Conservation (phyloP, 768 basidiomycete genomes). For the Tricholomella constricta region DNA sequence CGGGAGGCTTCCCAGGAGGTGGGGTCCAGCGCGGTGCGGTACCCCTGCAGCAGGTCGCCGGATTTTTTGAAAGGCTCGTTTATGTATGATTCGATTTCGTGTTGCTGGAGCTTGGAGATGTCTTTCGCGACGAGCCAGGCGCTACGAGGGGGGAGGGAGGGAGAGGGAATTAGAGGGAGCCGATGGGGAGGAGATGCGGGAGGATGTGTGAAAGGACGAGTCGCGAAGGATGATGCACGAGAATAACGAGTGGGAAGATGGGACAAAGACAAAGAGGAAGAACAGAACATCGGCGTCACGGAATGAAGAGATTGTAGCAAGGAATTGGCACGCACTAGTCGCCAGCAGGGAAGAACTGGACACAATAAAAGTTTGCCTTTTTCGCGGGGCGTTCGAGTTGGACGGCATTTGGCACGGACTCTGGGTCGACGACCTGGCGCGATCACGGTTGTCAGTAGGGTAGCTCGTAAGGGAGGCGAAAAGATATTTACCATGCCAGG, state of each 20-base stretch:
- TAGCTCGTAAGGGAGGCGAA: neutral
- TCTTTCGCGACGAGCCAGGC: conserved; percentile 85
- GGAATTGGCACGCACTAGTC: conserved; percentile 74
- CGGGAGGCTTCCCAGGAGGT: conserved; percentile 51
- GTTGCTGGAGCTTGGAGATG: conserved; percentile 71
- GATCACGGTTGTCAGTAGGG: neutral
- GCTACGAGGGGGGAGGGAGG: conserved; percentile 39
- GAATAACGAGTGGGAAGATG: neutral
- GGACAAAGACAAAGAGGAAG: neutral
- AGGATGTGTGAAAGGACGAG: neutral
- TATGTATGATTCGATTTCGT: conserved; percentile 86
- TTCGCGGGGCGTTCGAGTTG: conserved; percentile 73
- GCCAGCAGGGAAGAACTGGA: conserved; percentile 89
- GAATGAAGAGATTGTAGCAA: neutral
- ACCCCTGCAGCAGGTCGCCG: conserved; percentile 75
- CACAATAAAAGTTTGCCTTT: conserved; percentile 68
- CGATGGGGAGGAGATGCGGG: neutral
- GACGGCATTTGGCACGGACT: conserved; percentile 61
- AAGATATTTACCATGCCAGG: conserved; percentile 80
- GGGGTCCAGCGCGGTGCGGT: conserved; percentile 70
- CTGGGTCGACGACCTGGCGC: conserved; percentile 79
- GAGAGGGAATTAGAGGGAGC: neutral
- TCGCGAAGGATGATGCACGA: neutral
- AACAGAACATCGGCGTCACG: neutral
- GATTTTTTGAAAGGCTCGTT: conserved; percentile 74